Evolutionary conservation across 2,329 filamentous ascomycete species (phyloP).

Genomic region (Curvularia sp.): DNA sequence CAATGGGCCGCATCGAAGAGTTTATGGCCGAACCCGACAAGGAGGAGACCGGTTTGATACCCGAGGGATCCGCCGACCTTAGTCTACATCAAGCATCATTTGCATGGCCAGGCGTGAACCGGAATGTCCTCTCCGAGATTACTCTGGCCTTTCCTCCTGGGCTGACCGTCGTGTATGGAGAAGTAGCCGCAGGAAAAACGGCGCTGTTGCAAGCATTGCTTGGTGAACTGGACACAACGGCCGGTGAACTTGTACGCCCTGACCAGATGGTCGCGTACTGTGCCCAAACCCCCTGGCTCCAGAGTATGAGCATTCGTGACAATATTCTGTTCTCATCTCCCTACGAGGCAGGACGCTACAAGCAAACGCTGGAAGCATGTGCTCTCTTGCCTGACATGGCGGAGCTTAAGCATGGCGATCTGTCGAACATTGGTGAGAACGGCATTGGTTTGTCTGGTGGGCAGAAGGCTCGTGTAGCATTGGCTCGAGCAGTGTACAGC

Average conservation of each 20-base stretch:
- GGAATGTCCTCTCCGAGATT: conserved; percentile 62
- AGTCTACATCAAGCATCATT: conserved; percentile 72
- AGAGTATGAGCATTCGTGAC: conserved; percentile 73
- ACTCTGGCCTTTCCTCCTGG: conserved; percentile 63
- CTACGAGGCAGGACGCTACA: conserved; percentile 73
- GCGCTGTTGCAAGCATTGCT: conserved; percentile 65
- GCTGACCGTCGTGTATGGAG: conserved; percentile 67
- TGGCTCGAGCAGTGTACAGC: conserved; percentile 68
- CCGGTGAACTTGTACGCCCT: conserved; percentile 60
- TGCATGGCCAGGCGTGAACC: conserved; percentile 74
- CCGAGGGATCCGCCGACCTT: conserved; percentile 49
- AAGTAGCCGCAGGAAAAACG: conserved; percentile 70
- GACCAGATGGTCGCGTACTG: conserved; percentile 68
- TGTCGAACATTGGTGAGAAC: conserved; percentile 67
- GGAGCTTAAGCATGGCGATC: conserved; percentile 68
- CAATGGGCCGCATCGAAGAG: conserved; percentile 78
- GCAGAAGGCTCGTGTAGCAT: conserved; percentile 65
- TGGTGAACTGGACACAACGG: conserved; percentile 63
- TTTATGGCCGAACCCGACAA: conserved; percentile 90
- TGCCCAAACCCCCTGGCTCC: conserved; percentile 70
- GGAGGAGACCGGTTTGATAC: conserved; percentile 56
- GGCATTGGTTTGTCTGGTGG: conserved; percentile 67
- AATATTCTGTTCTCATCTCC: conserved; percentile 70
- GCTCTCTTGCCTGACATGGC: conserved; percentile 67
- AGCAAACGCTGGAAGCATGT: conserved; percentile 71